phyloP scores from a whole-genome alignment of 768 basidiomycete genomes.

The Tremella fuciformis region DNA sequence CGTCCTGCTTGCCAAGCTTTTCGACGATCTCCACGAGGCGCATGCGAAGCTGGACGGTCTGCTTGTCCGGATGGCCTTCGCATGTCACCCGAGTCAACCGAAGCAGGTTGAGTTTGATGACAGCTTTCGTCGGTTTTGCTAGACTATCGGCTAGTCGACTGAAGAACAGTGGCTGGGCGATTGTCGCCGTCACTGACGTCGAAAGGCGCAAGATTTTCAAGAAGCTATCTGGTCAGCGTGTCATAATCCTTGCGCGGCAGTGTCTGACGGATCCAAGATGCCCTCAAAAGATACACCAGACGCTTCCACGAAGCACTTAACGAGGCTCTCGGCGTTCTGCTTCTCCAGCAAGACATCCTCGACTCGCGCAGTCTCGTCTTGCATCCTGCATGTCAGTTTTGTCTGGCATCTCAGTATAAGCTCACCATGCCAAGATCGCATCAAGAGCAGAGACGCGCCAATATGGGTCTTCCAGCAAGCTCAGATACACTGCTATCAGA shows the following conservation, averaged over 20 bases:
- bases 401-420: constrained; percentile 5
- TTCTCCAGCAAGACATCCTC: constrained; percentile 84
- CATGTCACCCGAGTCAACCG: constrained; percentile 79
- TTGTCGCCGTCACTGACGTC: constrained; percentile 65
- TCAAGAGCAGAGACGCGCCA: constrained; percentile 60
- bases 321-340: constrained; percentile 77
- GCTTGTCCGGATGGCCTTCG: constrained; percentile 83
- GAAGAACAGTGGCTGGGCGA: constrained; percentile 82
- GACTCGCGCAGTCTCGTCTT: constrained; percentile 90
- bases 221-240: constrained; percentile 50
- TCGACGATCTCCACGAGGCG: constrained; percentile 77
- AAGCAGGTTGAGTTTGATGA: constrained; percentile 84
- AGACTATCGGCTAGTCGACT: constrained; percentile 81
- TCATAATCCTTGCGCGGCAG: neutral
- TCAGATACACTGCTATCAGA: constrained; percentile 44
- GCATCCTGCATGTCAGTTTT: constrained; percentile 61
- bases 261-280: constrained; percentile 48
- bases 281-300: constrained; percentile 46
- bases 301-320: constrained; percentile 64
- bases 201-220: constrained; percentile 87
- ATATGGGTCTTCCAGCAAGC: constrained; percentile 50
- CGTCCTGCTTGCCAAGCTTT: constrained; percentile 76
- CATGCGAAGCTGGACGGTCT: constrained; percentile 75
- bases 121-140: constrained; percentile 67
- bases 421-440: constrained; percentile 81